Base-by-base conservation (phyloP, 2,329 filamentous ascomycete species). In the Colletotrichum sp. region DNA sequence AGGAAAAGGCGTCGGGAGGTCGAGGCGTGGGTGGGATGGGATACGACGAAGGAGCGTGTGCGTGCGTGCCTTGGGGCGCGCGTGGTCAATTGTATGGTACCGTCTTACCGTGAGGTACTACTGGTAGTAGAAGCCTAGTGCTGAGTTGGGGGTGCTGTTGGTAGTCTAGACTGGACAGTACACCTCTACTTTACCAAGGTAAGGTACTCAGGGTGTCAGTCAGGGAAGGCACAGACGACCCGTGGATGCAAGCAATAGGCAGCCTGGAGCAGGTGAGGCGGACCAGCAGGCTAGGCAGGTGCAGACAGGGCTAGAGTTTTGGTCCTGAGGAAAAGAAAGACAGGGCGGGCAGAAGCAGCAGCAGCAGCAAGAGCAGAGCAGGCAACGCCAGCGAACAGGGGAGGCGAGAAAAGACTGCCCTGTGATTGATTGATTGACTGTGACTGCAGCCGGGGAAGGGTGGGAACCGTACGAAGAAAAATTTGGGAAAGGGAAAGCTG, bases 1-100 rank as follows among this genome's bases (percentile, higher is more conserved):
- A 52, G 43, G 68, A 77, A 77, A 64, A 68, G 66, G 62, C 32
- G 69, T 63, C 36, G 64, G 48, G 14, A 48, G 48, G 48, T 56
- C 24, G 36, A 43, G 56, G 55, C 30, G 24, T 43, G 56, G 68
- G 24, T 43, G 56, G 68, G 65, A 63, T 38, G 34, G 61, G 61
- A 24, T 32, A 36, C 58, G 58, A 61, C 58, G 30, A 34, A 14
- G 28, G 26, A 32, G 36, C 24, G 36, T 26, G 36, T 43, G 21
- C 21, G 36, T 24, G 61, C 32, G 59, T 63, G 32, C 32, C 24
- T 21, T 21, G 10, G 61, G 12, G 61, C 26, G 32, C 26, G 34
- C 24, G 28, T 61, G 26, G 18, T 18, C 28, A 28, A 36, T 48
- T 28, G 30, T 38, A 26, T 52, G 5, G 26, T 21, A 21, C 28